Base-by-base conservation (phyloP, 2,329 filamentous ascomycete genomes). In the Fusarium transvaalense region DNA sequence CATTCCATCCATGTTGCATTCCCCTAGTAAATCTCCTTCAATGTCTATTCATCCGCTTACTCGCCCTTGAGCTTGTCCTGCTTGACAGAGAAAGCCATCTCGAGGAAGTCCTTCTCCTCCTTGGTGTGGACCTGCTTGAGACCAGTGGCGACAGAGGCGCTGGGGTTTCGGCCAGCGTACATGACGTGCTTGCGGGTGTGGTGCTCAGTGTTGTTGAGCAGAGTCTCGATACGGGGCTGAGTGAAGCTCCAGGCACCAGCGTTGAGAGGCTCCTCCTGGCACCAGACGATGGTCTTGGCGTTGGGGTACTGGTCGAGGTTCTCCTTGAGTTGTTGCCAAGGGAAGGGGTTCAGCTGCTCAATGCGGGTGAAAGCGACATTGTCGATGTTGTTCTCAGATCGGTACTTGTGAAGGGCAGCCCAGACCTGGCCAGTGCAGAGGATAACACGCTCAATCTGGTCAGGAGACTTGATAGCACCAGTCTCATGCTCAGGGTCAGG, bases 331-430 rank as follows among this genome's bases (percentile, higher is more conserved):
- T 96, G 94, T 75, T 94, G 90, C 95, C 96, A 99, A 52, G 96
- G 96, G 92, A 99, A 99, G 76, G 96, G 96, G 84, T 99, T 94
- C 64, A 99, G 88, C 84, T 99, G 96, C 85, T 99, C 96, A 72
- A 99, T 89, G 78, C 96, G 94, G 23, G 94, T 97, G 79, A 99
- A 91, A 76, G 95, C 96, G 21, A 95, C 92, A 78, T 97, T 91
- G 81, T 94, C 93, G 78, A 97, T 88, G 71, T 92, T 90, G 79
- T 97, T 91, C 68, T 93, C 88, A 74, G 92, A 89, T 75, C 96
- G 94, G 87, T 97, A 89, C 85, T 98, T 98, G 83, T 91, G 85
- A 43, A 99, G 89, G 25, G 94, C 91, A 51, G 91, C 90, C 82
- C 94, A 99, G 61, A 98, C 95, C 84, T 99, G 96, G 73, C 96